Evolutionary conservation across 805 yeast genomes (phyloP), one percentile per base, ranked within the genome.

Genomic region (Candida coleopterorum): DNA sequence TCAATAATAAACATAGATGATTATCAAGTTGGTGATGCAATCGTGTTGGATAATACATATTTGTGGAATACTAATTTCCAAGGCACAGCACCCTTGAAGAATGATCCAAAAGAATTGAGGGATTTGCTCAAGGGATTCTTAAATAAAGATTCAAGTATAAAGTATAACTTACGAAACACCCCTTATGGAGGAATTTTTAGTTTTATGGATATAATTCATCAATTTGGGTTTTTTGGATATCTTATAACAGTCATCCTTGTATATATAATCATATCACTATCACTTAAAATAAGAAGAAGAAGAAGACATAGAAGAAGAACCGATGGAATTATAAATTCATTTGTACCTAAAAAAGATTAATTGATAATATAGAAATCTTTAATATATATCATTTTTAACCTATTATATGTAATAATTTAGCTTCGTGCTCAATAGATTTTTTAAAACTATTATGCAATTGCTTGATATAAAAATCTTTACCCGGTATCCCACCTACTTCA

Each of bases 11-110:
- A 64, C 26, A 44, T 56, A 2, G 46, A 51, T n/a, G 37, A 48
- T 0, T 69, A 61, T 43, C 41, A 54, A 8, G 51, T 59, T 2
- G 90, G 89, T 5, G 85, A 82, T 51, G 62, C 75, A 0, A 48
- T 84, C 2, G 54, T 84, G 2, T 56, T 81, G 2, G 69, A 72
- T 61, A 53, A 64, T 55, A 43, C 43, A 39, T 44, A 48, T 35
- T 56, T 50, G 37, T 43, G 68, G 64, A 46, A 62, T 45, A 36
- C 47, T 56, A 40, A 68, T 50, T 37, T 58, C 3, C 38, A 40
- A 18, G 82, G 80, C 0, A 41, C 50, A 0, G 41, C 50, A 0
- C 33, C 38, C 11, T 53, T 77, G 37, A 55, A 39, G 3, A 57
- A 62, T 33, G 57, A 56, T 7, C 64, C 72, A 0, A 50, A 56